Percentiles rank a stretch among this genome's conserved stretches.
These are phyloP conservation scores for Arachnomyces sp. DNA, from an alignment of 2,329 filamentous ascomycete species.

Conservation along the genomic window DNA sequence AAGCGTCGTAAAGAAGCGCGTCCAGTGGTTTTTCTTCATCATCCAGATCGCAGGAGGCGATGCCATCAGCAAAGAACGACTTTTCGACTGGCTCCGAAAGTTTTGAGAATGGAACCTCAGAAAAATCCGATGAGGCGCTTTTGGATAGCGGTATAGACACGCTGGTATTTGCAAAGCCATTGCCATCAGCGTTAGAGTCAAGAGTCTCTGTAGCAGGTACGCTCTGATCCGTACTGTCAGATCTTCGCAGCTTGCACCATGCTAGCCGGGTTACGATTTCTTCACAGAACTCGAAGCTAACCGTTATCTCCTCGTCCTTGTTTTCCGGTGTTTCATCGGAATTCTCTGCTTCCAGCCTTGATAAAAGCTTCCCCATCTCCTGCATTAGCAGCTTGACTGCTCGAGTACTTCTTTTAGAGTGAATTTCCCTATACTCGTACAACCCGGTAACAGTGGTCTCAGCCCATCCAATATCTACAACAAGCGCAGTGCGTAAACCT, in stretches of 20 bases:
- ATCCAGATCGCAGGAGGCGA: conserved; percentile 55
- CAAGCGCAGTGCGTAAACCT: conserved; percentile 73
- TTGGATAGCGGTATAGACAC: conserved; percentile 39
- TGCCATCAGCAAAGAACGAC: conserved; percentile 58
- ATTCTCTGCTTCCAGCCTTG: conserved; percentile 9
- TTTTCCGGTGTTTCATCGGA: conserved; percentile 11
- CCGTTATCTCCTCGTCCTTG: conserved; percentile 30
- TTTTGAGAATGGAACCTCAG: conserved; percentile 57
- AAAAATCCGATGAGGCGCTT: conserved; percentile 35
- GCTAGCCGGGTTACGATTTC: conserved; percentile 66
- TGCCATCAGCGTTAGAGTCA: conserved; percentile 28
- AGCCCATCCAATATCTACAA: conserved; percentile 87
- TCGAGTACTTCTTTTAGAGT: conserved; percentile 60
- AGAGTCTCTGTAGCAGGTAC: conserved; percentile 25
- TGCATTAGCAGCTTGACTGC: conserved; percentile 65
- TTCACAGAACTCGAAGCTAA: conserved; percentile 72
- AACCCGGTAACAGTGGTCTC: conserved; percentile 80
- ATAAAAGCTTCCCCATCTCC: conserved; percentile 49
- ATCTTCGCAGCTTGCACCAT: conserved; percentile 54
- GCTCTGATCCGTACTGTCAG: conserved; percentile 5
- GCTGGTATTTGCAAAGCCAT: conserved; percentile 37
- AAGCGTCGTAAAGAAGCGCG: conserved; percentile 63
- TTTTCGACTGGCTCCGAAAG: conserved; percentile 68
- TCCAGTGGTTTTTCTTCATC: conserved; percentile 79
- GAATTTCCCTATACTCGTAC: conserved; percentile 82